These are phyloP conservation scores for Penicillium soppii DNA, from an alignment of 495 filamentous ascomycete genomes.

Conservation along the genomic window DNA sequence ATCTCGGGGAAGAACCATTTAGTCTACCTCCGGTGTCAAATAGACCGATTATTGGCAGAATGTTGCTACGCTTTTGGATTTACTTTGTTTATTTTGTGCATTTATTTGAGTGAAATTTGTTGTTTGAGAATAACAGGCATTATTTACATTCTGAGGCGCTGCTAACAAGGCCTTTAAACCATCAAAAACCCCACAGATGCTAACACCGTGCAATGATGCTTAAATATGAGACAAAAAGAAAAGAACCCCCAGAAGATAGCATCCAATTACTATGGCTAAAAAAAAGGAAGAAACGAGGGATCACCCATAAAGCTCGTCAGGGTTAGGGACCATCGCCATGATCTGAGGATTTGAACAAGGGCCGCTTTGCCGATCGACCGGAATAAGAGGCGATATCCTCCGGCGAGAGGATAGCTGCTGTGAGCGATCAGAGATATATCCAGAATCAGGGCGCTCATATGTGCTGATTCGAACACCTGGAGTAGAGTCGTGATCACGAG, in stretches of 20 bases:
- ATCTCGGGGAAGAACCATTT: too few species aligned
- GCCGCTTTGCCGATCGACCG: conserved; percentile 23
- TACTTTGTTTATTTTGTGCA: too few species aligned
- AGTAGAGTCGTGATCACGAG: conserved; percentile 1
- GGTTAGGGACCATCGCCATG: conserved; percentile 43
- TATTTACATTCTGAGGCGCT: conserved; percentile 5
- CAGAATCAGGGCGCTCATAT: conserved; percentile 8
- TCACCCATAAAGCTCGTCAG: conserved; percentile 42
- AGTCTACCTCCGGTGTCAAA: too few species aligned
- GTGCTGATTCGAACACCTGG: neutral
- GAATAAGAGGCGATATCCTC: conserved; percentile 17
- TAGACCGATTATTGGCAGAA: too few species aligned
- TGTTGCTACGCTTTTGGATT: too few species aligned
- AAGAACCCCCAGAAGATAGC: neutral
- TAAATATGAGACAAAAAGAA: conserved; percentile 5
- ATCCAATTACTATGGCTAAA: too few species aligned
- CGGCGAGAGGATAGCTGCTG: conserved; percentile 10
- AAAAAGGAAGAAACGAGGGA: neutral
- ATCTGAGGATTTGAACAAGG: conserved; percentile 35
- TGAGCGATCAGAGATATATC: conserved; percentile 5
- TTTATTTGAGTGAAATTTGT: neutral
- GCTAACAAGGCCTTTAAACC: neutral
- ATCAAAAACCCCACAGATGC: conserved; percentile 5
- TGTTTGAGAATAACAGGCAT: neutral
- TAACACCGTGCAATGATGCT: conserved; percentile 15